These are phyloP conservation scores for Rhodotorula sp. DNA, from an alignment of 1,284 basidiomycete species.

Conservation along the genomic window DNA sequence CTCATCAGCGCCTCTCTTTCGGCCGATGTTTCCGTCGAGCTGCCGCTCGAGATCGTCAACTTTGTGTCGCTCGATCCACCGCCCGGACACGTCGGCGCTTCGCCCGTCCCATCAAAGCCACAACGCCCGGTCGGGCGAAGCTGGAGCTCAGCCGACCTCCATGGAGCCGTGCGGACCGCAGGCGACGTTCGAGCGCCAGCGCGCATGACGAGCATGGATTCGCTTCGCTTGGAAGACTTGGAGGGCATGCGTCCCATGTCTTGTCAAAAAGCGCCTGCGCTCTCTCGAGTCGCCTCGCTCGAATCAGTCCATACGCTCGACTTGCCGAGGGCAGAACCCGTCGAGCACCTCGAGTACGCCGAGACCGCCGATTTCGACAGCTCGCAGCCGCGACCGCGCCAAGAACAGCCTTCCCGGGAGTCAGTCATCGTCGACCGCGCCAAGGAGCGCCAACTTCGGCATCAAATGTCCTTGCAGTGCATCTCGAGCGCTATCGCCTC, in stretches of 20 bases:
- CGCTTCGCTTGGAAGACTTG: constrained; percentile 33
- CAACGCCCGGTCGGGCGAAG: constrained; percentile 17
- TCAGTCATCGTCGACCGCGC: constrained; percentile 32
- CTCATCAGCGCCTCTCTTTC: constrained; percentile 66
- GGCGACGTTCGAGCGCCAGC: neutral
- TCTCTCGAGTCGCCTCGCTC: constrained; percentile 38
- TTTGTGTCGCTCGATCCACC: constrained; percentile 78
- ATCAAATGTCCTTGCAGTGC: constrained; percentile 44
- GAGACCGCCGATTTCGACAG: neutral
- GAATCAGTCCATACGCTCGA: constrained; percentile 36
- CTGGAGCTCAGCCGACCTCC: constrained; percentile 28
- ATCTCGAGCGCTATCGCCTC: constrained; percentile 44
- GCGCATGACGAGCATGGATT: constrained; percentile 32
- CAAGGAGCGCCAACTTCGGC: constrained; percentile 34
- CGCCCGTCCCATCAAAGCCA: constrained; percentile 11
- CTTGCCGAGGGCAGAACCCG: constrained; percentile 15
- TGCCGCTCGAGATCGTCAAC: constrained; percentile 73
- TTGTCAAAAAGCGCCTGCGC: constrained; percentile 1
- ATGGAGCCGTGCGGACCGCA: neutral
- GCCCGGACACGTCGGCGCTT: constrained; percentile 49
- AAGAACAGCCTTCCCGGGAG: neutral
- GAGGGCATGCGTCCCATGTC: constrained; percentile 18
- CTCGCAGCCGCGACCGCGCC: no score
- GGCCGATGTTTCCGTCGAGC: constrained; percentile 63
- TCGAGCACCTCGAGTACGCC: neutral